Evolutionary conservation across 371 early-diverging fungal species (phyloP).

Genomic region (Mucor circinelloides): DNA sequence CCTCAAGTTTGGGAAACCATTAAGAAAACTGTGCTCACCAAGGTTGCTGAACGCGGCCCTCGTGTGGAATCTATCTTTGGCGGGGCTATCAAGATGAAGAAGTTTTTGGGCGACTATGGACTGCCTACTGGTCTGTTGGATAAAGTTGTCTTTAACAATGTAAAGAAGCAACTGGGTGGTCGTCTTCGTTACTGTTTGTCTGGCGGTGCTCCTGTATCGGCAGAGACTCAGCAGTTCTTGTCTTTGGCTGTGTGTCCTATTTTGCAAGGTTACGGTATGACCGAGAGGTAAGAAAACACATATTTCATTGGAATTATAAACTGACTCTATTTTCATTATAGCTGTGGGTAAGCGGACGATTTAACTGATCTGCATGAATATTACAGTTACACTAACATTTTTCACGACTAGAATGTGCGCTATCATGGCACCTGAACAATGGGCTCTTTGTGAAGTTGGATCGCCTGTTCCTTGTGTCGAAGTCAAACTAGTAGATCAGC

Average conservation of each 20-base stretch:
- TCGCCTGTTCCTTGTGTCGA: conserved; percentile 83
- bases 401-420: conserved; percentile 56
- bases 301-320: background rate
- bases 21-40: conserved; percentile 80
- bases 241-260: conserved; percentile 85
- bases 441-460: conserved; percentile 75
- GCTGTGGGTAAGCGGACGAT: conserved; percentile 23
- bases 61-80: conserved; percentile 75
- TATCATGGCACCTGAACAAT: conserved; percentile 67
- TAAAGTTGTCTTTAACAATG: conserved; percentile 86
- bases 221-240: conserved; percentile 86
- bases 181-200: conserved; percentile 86
- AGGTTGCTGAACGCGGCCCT: conserved; percentile 67
- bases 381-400: background rate
- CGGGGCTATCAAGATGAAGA: conserved; percentile 74
- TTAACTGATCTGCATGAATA: background rate
- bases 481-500: conserved; percentile 89
- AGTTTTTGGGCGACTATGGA: conserved; percentile 58
- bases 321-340: background rate
- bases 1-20: conserved; percentile 95
- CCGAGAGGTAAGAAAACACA: conserved; percentile 34
- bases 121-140: conserved; percentile 78
- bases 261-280: conserved; percentile 90
- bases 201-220: conserved; percentile 94
- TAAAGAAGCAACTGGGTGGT: conserved; percentile 92